Evolutionary conservation across 1,139 yeast genomes (phyloP).

Genomic region (Insectozyma bohioensis): DNA sequence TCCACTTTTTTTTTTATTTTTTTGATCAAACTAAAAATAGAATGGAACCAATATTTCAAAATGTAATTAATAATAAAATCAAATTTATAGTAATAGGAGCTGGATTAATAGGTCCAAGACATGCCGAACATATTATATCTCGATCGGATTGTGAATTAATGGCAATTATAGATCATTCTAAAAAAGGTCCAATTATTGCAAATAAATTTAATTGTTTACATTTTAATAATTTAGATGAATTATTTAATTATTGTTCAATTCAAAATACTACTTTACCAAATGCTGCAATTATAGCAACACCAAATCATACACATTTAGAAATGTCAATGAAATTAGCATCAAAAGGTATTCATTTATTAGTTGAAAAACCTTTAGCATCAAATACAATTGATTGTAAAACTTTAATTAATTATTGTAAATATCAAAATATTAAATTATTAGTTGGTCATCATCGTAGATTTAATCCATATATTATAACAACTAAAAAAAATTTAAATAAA

Average conservation of each 20-base stretch:
- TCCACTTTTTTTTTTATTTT: background rate
- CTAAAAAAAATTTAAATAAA: constrained; percentile 28
- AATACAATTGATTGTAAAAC: constrained; percentile 32
- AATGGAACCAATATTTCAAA: constrained; percentile 1
- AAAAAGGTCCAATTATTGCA: constrained; percentile 39
- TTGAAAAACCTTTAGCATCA: constrained; percentile 40
- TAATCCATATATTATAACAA: constrained; percentile 21
- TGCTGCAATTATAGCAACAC: constrained; percentile 43
- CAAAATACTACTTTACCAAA: constrained; percentile 25
- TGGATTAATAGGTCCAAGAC: constrained; percentile 45
- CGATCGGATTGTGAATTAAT: constrained; percentile 27
- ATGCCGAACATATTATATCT: constrained; percentile 31
- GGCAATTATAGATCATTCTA: constrained; percentile 41
- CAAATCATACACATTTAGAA: constrained; percentile 38
- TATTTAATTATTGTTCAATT: constrained; percentile 28
- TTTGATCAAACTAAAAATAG: background rate
- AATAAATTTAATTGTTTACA: constrained; percentile 26
- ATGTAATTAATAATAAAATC: constrained; percentile 2
- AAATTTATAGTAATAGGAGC: constrained; percentile 25
- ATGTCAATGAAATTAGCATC: constrained; percentile 34
- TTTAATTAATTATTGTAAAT: constrained; percentile 24
- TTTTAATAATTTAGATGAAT: constrained; percentile 28
- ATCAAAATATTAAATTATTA: constrained; percentile 26
- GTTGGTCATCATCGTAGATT: constrained; percentile 44
- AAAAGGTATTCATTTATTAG: constrained; percentile 33